These are phyloP conservation scores for Acer saccharum DNA, from an alignment of 345 rosid species.

Conservation along the genomic window DNA sequence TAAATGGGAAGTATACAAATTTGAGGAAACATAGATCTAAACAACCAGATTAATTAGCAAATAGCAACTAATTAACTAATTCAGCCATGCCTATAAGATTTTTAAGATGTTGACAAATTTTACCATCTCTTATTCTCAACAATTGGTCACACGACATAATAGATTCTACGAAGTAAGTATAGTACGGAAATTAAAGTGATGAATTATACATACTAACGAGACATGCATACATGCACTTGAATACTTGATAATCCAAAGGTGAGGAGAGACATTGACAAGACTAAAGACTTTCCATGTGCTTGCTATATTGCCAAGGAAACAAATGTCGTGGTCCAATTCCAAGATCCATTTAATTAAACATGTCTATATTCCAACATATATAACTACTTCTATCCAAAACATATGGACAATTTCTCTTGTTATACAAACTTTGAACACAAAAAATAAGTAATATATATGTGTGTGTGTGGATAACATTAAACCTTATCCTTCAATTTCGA, in stretches of 20 bases:
- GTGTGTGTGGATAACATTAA: slow-evolving; percentile 5
- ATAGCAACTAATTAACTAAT: too few species aligned
- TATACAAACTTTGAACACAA: not conserved
- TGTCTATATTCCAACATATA: not conserved
- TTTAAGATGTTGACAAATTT: not conserved
- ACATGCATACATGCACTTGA: too few species aligned
- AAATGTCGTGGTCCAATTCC: not conserved
- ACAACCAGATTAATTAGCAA: too few species aligned
- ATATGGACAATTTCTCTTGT: not conserved
- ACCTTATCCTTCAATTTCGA: not conserved
- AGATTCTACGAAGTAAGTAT: too few species aligned
- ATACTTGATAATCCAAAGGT: not conserved
- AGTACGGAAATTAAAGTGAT: too few species aligned
- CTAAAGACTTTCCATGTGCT: slow-evolving; percentile 3
- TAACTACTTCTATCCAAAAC: not conserved
- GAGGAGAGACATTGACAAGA: not conserved
- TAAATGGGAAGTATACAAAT: too few species aligned
- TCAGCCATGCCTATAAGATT: too few species aligned
- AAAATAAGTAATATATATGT: not conserved
- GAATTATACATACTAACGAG: too few species aligned
- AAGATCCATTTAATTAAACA: not conserved
- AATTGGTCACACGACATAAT: too few species aligned
- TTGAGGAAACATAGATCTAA: too few species aligned
- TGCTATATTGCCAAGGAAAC: slow-evolving; percentile 2
- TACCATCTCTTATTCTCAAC: too few species aligned